Evolutionary conservation across 495 filamentous ascomycete genomes (phyloP).

Genomic region (Neurospora sp.): DNA sequence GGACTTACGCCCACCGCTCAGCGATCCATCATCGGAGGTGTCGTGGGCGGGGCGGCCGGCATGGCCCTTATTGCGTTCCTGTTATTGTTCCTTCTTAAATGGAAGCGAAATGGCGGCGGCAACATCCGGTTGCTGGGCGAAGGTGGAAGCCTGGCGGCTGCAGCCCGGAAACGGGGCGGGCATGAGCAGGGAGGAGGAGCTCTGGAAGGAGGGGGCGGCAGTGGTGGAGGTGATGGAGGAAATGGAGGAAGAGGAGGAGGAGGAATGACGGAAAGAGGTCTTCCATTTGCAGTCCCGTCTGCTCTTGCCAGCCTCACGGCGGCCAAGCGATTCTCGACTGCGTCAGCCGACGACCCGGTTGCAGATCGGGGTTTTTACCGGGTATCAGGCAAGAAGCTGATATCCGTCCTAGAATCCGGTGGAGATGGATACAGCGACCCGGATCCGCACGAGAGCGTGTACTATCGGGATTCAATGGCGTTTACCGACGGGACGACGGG

Average conservation of each 20-base stretch:
- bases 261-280: conserved; percentile 40
- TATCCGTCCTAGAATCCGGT: conserved; percentile 56
- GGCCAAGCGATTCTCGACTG: conserved; percentile 38
- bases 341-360: conserved; percentile 28
- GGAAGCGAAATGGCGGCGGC: conserved; percentile 33
- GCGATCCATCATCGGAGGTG: conserved; percentile 48
- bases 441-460: conserved; percentile 40
- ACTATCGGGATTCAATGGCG: conserved; percentile 39
- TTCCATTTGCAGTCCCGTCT: conserved; percentile 45
- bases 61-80: conserved; percentile 47
- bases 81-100: conserved; percentile 44
- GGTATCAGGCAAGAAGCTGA: conserved; percentile 63
- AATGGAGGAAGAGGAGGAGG: conserved; percentile 1
- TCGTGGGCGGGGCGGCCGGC: conserved; percentile 56
- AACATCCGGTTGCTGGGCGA: conserved; percentile 21
- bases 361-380: conserved; percentile 38
- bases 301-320: conserved; percentile 40
- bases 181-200: not conserved
- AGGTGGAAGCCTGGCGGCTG: conserved; percentile 7
- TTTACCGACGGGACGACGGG: conserved; percentile 26
- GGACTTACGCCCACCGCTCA: conserved; percentile 22
- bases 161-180: not conserved
- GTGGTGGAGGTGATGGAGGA: conserved; percentile 16
- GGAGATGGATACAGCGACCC: conserved; percentile 60
- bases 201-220: conserved; percentile 4